Percentiles rank a stretch among this genome's conserved stretches.
These are phyloP conservation scores for Thelonectria discophora DNA, from an alignment of 2,329 filamentous ascomycete genomes.

Conservation along the genomic window DNA sequence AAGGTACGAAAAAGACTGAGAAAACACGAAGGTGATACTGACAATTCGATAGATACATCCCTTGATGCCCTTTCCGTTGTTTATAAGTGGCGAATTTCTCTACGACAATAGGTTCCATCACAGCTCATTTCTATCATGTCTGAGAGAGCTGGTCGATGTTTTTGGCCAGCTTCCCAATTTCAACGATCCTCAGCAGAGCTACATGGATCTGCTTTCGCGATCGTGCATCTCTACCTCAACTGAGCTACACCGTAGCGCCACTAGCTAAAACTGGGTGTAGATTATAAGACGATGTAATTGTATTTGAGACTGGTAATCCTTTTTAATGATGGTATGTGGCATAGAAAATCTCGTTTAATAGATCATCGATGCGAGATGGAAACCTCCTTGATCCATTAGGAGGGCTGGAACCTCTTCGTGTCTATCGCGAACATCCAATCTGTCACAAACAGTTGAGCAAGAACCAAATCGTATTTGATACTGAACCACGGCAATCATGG, in stretches of 20 bases:
- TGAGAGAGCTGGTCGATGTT: neutral
- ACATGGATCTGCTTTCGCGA: neutral
- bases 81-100: neutral
- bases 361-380: too few relatives aligned
- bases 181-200: neutral
- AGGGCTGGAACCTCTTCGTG: too few relatives aligned
- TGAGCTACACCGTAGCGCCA: neutral
- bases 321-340: too few relatives aligned
- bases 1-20: neutral
- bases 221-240: neutral
- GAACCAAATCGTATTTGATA: too few relatives aligned
- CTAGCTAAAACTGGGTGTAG: too few relatives aligned
- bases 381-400: too few relatives aligned
- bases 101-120: neutral
- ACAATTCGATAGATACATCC: neutral
- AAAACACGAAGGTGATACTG: neutral
- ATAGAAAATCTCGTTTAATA: too few relatives aligned
- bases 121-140: neutral
- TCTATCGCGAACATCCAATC: too few relatives aligned
- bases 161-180: neutral
- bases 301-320: too few relatives aligned
- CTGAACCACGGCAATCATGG: too few relatives aligned
- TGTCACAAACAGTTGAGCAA: too few relatives aligned
- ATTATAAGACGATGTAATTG: too few relatives aligned
- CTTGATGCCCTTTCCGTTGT: neutral